Conservation (phyloP, 2,329 filamentous ascomycete genomes). For the Neonectria neomacrospora region DNA sequence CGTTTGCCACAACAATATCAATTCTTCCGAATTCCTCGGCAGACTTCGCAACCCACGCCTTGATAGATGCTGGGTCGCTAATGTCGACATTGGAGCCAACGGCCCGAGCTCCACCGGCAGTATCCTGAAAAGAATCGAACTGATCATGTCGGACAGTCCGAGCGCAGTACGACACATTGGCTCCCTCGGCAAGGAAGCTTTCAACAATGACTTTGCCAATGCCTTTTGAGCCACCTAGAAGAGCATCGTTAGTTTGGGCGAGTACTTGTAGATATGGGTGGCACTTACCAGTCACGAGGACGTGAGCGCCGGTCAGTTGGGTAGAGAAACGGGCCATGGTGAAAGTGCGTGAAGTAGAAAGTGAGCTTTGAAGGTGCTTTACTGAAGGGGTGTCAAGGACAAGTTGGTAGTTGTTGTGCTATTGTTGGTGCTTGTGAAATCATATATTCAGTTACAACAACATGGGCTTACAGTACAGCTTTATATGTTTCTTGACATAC, state of each 20-base stretch:
- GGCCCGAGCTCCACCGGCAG: constrained; percentile 25
- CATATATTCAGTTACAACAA: neutral
- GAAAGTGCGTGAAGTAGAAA: too few relatives aligned
- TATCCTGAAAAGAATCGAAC: constrained; percentile 30
- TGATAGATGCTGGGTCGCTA: constrained; percentile 19
- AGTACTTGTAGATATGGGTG: neutral
- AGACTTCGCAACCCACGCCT: constrained; percentile 32
- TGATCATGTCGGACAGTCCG: constrained; percentile 35
- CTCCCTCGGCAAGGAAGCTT: constrained; percentile 39
- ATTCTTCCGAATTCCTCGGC: constrained; percentile 37
- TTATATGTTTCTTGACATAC: neutral
- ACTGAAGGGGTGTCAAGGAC: neutral
- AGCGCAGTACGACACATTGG: constrained; percentile 44
- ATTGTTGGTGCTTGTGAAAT: neutral
- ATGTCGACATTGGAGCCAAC: constrained; percentile 41
- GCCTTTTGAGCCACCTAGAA: constrained; percentile 40
- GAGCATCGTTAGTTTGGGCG: neutral
- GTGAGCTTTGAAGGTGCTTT: neutral
- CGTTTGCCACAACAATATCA: constrained; percentile 41
- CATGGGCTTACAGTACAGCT: neutral
- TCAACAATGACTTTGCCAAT: constrained; percentile 41
- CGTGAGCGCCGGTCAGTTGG: constrained; percentile 29
- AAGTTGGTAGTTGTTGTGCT: neutral
- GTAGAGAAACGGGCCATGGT: constrained; percentile 27
- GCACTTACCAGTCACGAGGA: constrained; percentile 25